phyloP scores from a whole-genome alignment of 352 stramenopile genomes.

The Phytophthora gonapodyides region DNA sequence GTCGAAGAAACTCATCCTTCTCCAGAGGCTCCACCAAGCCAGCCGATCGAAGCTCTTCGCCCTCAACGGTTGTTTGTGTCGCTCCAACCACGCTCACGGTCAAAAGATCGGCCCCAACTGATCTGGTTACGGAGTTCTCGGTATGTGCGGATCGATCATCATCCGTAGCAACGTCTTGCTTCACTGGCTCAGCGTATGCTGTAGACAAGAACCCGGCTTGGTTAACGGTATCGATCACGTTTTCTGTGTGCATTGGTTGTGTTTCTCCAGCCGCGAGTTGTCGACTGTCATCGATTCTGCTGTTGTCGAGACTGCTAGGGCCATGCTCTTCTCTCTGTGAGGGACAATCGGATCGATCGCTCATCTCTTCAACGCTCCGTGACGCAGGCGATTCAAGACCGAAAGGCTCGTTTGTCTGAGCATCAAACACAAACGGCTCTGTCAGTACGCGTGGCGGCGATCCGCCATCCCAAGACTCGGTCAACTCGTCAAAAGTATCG shows the following conservation, averaged over 20 bases:
- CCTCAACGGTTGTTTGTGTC: neutral
- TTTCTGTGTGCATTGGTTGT: neutral
- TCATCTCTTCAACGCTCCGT: neutral
- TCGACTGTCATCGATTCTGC: neutral
- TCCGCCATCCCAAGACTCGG: conserved; percentile 35
- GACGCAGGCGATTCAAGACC: conserved; percentile 8
- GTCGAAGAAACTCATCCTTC: conserved; percentile 53
- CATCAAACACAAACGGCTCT: conserved; percentile 30
- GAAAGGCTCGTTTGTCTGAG: conserved; percentile 29
- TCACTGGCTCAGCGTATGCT: neutral
- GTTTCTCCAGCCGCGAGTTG: neutral
- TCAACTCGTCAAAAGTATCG: conserved; percentile 40
- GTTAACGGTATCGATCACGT: neutral
- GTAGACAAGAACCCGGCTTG: neutral
- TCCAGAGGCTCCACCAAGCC: conserved; percentile 25
- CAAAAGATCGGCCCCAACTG: neutral
- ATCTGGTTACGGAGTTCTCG: neutral
- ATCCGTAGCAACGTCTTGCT: neutral
- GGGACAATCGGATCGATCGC: neutral
- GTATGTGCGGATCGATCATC: neutral
- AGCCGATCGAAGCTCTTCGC: neutral
- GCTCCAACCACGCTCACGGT: no score
- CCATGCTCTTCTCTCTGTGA: neutral
- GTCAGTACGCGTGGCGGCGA: conserved; percentile 10
- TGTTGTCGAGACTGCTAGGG: neutral